Evolutionary conservation across 2,329 filamentous ascomycete species (phyloP).

Genomic region (Nannizziopsis arthrosporioides): DNA sequence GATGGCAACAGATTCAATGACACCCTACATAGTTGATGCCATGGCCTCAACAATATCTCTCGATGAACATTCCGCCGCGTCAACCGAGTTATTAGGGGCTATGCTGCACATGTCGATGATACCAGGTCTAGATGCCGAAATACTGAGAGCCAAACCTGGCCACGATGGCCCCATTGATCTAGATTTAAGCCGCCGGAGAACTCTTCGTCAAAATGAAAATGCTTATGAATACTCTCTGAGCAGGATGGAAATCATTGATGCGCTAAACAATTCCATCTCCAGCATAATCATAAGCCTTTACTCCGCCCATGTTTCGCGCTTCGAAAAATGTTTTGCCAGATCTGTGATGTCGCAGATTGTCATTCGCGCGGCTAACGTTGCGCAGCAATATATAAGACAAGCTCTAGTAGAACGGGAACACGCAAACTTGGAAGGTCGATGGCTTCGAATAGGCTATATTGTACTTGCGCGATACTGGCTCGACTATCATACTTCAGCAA

Average conservation of each 20-base stretch:
- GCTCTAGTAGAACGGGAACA: background rate
- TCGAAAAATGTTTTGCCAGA: background rate
- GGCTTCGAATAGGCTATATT: constrained; percentile 13
- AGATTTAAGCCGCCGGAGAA: background rate
- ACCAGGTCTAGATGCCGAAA: background rate
- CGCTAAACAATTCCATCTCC: constrained; percentile 16
- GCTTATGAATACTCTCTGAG: background rate
- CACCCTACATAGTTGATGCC: constrained; percentile 26
- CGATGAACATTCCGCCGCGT: constrained; percentile 24
- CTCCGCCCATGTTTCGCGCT: constrained; percentile 11
- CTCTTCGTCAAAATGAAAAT: background rate
- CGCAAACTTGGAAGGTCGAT: background rate
- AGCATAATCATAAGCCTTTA: constrained; percentile 14
- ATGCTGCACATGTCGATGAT: constrained; percentile 8
- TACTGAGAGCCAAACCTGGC: background rate
- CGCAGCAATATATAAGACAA: constrained; percentile 9
- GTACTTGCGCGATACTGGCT: constrained; percentile 14
- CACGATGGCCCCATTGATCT: background rate
- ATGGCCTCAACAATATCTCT: constrained; percentile 28
- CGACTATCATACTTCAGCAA: background rate
- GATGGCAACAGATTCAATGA: constrained; percentile 32
- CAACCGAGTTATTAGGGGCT: constrained; percentile 14
- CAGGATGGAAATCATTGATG: background rate
- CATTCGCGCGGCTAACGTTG: constrained; percentile 4
- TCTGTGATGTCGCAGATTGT: constrained; percentile 13